Evolutionary conservation across 768 basidiomycete genomes (phyloP), one percentile per base, ranked within the genome.

Genomic region (Mycena maculata): DNA sequence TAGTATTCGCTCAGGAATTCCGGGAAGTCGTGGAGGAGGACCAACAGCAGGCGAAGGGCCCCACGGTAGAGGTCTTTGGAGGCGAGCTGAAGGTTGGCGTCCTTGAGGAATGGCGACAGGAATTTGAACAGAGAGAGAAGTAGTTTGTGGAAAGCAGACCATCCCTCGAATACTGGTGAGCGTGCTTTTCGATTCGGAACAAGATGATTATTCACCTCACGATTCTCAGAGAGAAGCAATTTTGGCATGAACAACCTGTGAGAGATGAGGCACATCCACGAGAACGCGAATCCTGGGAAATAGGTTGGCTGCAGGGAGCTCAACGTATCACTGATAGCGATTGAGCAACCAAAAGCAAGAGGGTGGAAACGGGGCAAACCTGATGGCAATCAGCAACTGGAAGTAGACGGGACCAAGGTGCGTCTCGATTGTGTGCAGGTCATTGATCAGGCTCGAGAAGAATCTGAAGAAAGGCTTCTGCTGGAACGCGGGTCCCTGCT

Each of bases 391-490:
- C 71, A 99, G 80, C 72, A 96, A 75, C 71, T 92, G 92, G 85
- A 95, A 93, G 78, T 99, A 99, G 0, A 94, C 95, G 3, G 92
- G 84, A 4, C 95, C 95, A 11, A 99, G 86, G 73, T 90, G 90
- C 27, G 86, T 83, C 79, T 98, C 96, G 72, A 99, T 91, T 30
- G 90, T 80, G 70, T 95, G 92, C 38, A 99, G 80, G 76, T 99
- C 98, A 70, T 93, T 95, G 76, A 99, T 83, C 61, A 99, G 86
- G 75, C 94, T 96, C 16, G 96, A 98, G 84, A 99, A 99, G 82
- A 99, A 97, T 58, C 98, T 89, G 83, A 96, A 97, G 85, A 98
- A 99, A 0, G 98, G 97, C 78, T 98, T 95, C 78, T 97, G 95
- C 73, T 96, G 92, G 86, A 99, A 99, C 60, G 88, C 85, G 0